Evolutionary conservation across 768 basidiomycete species (phyloP).

Genomic region (Kwoniella europaea): DNA sequence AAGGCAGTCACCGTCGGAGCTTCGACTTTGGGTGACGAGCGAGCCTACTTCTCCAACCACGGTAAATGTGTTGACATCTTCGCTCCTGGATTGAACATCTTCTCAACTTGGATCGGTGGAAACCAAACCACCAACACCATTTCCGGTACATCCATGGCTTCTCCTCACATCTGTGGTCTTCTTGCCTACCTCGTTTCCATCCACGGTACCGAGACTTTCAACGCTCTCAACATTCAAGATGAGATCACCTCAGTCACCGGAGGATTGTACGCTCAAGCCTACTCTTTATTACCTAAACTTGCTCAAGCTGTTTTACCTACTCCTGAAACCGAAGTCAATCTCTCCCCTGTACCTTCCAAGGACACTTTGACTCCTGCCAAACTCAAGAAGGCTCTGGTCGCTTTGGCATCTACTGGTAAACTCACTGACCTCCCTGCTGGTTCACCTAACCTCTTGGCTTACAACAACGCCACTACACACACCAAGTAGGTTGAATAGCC

Average conservation of each 20-base stretch:
- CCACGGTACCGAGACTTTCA: constrained; percentile 67
- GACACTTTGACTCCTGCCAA: constrained; percentile 67
- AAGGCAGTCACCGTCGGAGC: constrained; percentile 95
- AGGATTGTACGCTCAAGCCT: constrained; percentile 58
- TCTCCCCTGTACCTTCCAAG: constrained; percentile 44
- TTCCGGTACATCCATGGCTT: constrained; percentile 71
- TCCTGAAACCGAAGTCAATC: constrained; percentile 54
- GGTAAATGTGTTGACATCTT: constrained; percentile 92
- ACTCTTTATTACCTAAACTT: constrained; percentile 65
- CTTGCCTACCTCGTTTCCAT: constrained; percentile 90
- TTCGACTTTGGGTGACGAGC: constrained; percentile 60
- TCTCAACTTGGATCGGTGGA: constrained; percentile 80
- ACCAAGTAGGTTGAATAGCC: neutral
- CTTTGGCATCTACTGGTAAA: constrained; percentile 65
- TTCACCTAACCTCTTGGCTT: constrained; percentile 57
- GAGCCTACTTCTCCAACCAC: constrained; percentile 77
- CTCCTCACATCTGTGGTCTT: constrained; percentile 80
- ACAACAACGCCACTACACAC: constrained; percentile 56
- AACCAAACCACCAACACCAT: constrained; percentile 70
- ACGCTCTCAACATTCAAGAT: constrained; percentile 27
- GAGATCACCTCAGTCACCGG: constrained; percentile 1
- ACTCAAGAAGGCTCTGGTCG: constrained; percentile 75
- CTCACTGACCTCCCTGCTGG: constrained; percentile 62
- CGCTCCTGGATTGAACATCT: constrained; percentile 86
- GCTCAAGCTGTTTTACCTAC: constrained; percentile 65